Conservation (phyloP, 257 asterid genomes). For the Prunella vulgaris region DNA sequence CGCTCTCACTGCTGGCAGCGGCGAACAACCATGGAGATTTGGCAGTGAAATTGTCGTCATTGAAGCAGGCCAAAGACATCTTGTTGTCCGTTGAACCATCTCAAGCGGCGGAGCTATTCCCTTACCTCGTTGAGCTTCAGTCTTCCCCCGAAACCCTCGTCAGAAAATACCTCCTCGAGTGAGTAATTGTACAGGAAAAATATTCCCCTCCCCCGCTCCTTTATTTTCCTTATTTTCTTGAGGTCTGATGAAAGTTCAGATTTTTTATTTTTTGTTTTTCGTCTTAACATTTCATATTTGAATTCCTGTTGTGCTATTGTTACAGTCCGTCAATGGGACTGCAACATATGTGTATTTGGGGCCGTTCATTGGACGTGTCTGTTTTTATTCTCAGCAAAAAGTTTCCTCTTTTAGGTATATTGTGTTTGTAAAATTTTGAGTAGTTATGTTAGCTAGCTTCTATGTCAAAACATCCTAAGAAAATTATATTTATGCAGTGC, state of each 20-base stretch:
- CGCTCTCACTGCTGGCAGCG: constrained; percentile 77
- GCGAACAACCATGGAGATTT: constrained; percentile 92
- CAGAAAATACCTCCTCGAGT: constrained; percentile 74
- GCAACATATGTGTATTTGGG: constrained; percentile 14
- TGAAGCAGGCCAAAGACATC: constrained; percentile 78
- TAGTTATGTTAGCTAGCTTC: background rate
- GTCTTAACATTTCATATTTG: background rate
- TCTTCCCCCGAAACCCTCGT: constrained; percentile 82
- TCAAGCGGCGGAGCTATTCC: constrained; percentile 68
- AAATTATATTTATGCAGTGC: background rate
- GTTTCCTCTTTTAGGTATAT: background rate
- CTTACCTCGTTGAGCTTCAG: constrained; percentile 80
- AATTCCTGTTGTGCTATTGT: background rate
- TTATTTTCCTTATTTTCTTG: background rate
- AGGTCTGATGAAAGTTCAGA: background rate
- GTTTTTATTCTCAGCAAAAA: constrained; percentile 5
- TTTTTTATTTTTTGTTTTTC: background rate
- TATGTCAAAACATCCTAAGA: background rate
- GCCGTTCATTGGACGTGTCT: background rate
- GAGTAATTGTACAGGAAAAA: constrained; percentile 21
- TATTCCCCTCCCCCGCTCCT: background rate
- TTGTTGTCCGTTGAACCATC: constrained; percentile 58
- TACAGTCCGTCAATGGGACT: constrained; percentile 7
- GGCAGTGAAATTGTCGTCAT: constrained; percentile 75
- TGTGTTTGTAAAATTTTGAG: background rate